These are phyloP conservation scores for Cutaneotrichosporon arboriforme DNA, from an alignment of 1,284 basidiomycete species.

Conservation along the genomic window DNA sequence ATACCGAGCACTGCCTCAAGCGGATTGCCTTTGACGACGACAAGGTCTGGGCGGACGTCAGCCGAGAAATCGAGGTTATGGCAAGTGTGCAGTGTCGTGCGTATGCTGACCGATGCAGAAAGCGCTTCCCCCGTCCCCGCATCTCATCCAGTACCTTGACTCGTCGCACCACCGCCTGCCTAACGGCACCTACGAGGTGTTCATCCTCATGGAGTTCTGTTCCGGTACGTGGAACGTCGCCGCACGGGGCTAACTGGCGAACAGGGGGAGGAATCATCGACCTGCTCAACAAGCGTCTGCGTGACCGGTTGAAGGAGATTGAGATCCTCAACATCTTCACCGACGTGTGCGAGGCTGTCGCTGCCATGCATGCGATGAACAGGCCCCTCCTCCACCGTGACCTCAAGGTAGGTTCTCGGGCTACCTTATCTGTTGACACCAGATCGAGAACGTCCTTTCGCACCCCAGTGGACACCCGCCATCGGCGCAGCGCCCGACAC, in stretches of 20 bases:
- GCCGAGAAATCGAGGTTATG: slow-evolving; percentile 98
- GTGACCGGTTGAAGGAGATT: slow-evolving; percentile 85
- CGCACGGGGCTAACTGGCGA: not conserved
- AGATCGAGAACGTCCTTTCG: slow-evolving; percentile 89
- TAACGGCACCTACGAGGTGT: slow-evolving; percentile 86
- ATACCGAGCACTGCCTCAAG: slow-evolving; percentile 92
- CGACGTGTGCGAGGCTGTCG: slow-evolving; percentile 85
- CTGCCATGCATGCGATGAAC: slow-evolving; percentile 91
- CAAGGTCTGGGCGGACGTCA: slow-evolving; percentile 83
- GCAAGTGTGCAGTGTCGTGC: slow-evolving; percentile 53
- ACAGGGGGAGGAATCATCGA: slow-evolving; percentile 96
- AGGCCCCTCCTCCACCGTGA: slow-evolving; percentile 85
- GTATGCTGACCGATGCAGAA: slow-evolving; percentile 26
- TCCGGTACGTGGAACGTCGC: slow-evolving; percentile 49
- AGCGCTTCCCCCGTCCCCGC: slow-evolving; percentile 33
- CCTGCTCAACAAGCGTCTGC: slow-evolving; percentile 93
- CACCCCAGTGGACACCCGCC: slow-evolving; percentile 40
- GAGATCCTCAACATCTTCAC: slow-evolving; percentile 98
- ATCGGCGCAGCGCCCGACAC: slow-evolving; percentile 53
- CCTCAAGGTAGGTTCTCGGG: slow-evolving; percentile 59
- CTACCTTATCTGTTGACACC: not conserved
- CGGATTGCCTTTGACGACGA: slow-evolving; percentile 91
- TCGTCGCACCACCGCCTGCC: slow-evolving; percentile 77
- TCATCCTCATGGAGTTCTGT: slow-evolving; percentile 99
- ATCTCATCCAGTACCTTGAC: slow-evolving; percentile 41